phyloP scores from a whole-genome alignment of 202 grass and related monocot genomes.

The Carex arenaria region DNA sequence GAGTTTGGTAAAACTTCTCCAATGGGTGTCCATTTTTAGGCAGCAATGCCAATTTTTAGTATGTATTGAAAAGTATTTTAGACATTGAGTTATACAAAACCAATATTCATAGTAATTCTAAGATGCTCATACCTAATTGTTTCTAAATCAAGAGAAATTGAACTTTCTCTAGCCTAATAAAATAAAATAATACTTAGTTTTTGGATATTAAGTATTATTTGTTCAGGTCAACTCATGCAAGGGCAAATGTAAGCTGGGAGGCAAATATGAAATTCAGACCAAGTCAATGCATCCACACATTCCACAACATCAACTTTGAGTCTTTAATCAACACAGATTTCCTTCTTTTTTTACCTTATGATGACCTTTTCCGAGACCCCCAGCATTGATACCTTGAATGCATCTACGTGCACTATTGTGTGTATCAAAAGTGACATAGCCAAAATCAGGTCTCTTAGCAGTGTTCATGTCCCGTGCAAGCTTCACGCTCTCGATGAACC shows the following conservation, averaged over 20 bases:
- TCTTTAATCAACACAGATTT: neutral
- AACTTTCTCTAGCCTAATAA: neutral
- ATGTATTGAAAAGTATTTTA: neutral
- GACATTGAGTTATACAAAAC: neutral
- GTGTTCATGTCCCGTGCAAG: constrained; percentile 91
- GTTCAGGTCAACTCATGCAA: neutral
- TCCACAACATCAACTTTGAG: neutral
- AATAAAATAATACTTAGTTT: neutral
- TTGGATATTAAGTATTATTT: neutral
- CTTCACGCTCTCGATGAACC: constrained; percentile 78
- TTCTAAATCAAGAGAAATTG: neutral
- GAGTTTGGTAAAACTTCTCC: neutral
- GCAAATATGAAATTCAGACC: neutral
- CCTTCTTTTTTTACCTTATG: constrained; percentile 45
- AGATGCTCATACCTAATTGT: neutral
- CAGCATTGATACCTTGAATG: constrained; percentile 58
- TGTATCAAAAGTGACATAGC: constrained; percentile 92
- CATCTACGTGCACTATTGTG: constrained; percentile 91
- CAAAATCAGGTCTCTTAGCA: constrained; percentile 96
- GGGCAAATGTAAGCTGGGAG: neutral
- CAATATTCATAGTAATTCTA: neutral
- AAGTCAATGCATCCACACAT: neutral
- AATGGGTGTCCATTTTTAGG: neutral
- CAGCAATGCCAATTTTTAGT: neutral
- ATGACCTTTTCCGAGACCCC: constrained; percentile 70